phyloP scores from a whole-genome alignment of 225 moss, liverwort and hornwort species.

The Bryoerythrophyllum caledonicum region DNA sequence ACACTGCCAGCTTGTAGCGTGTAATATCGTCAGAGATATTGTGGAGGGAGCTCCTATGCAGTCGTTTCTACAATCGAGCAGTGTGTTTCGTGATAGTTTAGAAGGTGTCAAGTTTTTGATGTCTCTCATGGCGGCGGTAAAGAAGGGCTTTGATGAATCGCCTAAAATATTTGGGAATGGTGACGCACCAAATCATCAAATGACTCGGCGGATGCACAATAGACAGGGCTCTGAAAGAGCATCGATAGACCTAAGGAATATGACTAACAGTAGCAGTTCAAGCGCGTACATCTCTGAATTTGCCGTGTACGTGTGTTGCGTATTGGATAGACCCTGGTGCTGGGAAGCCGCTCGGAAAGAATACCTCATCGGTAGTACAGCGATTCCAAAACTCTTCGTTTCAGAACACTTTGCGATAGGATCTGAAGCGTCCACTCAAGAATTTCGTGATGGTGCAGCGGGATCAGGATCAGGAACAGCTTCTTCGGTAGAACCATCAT shows the following conservation, averaged over 20 bases:
- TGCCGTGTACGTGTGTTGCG: slow-evolving; percentile 80
- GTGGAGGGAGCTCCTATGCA: slow-evolving; percentile 74
- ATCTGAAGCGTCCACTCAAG: slow-evolving; percentile 24
- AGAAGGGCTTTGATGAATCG: slow-evolving; percentile 47
- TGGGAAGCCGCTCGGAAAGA: slow-evolving; percentile 72
- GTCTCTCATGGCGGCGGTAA: slow-evolving; percentile 68
- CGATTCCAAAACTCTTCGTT: slow-evolving; percentile 51
- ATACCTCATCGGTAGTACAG: slow-evolving; percentile 50
- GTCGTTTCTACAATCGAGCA: slow-evolving; percentile 69
- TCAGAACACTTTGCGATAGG: slow-evolving; percentile 32
- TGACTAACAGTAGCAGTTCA: slow-evolving; percentile 25
- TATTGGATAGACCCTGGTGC: slow-evolving; percentile 85
- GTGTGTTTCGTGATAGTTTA: slow-evolving; percentile 55
- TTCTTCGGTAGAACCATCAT: background rate
- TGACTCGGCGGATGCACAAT: slow-evolving; percentile 33
- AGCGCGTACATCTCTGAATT: slow-evolving; percentile 55
- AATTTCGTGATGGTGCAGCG: slow-evolving; percentile 21
- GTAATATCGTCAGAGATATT: slow-evolving; percentile 84
- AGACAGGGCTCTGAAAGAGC: slow-evolving; percentile 34
- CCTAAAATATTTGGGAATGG: slow-evolving; percentile 16
- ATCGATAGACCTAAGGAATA: slow-evolving; percentile 13
- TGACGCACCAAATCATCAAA: slow-evolving; percentile 21
- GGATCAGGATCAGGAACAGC: background rate
- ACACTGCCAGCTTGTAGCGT: slow-evolving; percentile 78
- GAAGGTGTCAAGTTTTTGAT: slow-evolving; percentile 65